Evolutionary conservation across 768 basidiomycete genomes (phyloP).

Genomic region (Kwoniella heveanensis): DNA sequence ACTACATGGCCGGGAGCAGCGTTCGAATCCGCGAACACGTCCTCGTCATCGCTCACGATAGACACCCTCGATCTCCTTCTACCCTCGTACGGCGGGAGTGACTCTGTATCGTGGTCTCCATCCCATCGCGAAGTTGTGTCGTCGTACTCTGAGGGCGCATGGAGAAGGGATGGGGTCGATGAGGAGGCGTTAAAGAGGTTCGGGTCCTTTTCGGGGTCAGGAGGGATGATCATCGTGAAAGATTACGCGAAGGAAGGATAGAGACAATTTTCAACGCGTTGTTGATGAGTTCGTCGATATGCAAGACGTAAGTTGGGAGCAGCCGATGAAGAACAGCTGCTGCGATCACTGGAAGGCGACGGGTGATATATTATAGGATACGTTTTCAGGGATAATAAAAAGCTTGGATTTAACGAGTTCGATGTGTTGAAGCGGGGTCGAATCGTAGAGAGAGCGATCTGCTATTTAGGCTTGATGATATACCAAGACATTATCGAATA

Average conservation of each 20-base stretch:
- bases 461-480: background rate
- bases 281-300: too few species aligned
- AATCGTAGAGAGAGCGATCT: background rate
- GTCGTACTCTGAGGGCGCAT: constrained; percentile 23
- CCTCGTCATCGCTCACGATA: background rate
- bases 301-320: too few species aligned
- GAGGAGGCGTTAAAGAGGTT: constrained; percentile 34
- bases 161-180: constrained; percentile 34
- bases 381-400: background rate
- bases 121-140: constrained; percentile 20
- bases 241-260: background rate
- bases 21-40: constrained; percentile 13
- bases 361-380: background rate
- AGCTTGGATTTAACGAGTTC: background rate
- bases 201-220: constrained; percentile 53
- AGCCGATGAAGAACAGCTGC: too few species aligned
- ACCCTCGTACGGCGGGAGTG: constrained; percentile 44
- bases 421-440: background rate
- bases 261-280: background rate
- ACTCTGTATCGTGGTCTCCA: constrained; percentile 22
- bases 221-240: constrained; percentile 51
- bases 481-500: background rate
- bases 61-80: constrained; percentile 13
- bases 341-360: too few species aligned
- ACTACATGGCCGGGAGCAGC: background rate